These are phyloP conservation scores for Aspergillus incahuasiensis DNA, from an alignment of 495 filamentous ascomycete genomes.

Conservation along the genomic window DNA sequence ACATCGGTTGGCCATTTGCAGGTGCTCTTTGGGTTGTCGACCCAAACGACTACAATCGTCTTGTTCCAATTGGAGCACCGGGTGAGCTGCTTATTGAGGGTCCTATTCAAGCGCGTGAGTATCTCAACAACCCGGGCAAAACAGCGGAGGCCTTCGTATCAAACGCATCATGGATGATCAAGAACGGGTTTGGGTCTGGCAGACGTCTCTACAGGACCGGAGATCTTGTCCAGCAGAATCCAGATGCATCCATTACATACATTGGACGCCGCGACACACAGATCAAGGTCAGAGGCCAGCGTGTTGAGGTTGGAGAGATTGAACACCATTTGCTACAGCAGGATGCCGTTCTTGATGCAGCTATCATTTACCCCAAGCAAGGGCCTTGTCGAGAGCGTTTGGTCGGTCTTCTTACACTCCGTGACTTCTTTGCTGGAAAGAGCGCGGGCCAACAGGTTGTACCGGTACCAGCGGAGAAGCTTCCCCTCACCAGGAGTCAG, in stretches of 20 bases:
- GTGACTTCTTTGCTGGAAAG: conserved; percentile 1
- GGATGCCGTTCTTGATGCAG: conserved; percentile 6
- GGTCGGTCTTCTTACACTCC: conserved; percentile 7
- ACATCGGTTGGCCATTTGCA: conserved; percentile 16
- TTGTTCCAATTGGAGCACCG: conserved; percentile 46
- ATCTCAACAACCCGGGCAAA: conserved; percentile 40
- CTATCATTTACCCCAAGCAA: conserved; percentile 12
- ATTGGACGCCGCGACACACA: conserved; percentile 44
- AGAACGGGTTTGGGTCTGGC: conserved; percentile 21
- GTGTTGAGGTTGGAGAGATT: conserved; percentile 44
- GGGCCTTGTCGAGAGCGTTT: conserved; percentile 7
- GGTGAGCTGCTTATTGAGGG: conserved; percentile 56
- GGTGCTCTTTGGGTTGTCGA: conserved; percentile 47
- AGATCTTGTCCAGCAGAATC: conserved; percentile 35
- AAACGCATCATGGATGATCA: conserved; percentile 38
- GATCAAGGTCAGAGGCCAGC: conserved; percentile 44
- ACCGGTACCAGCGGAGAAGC: neutral
- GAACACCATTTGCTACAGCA: conserved; percentile 18
- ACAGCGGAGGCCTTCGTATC: conserved; percentile 43
- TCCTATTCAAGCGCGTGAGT: conserved; percentile 44
- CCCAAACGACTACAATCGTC: conserved; percentile 40
- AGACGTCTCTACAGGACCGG: conserved; percentile 40
- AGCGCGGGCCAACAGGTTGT: neutral
- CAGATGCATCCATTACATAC: conserved; percentile 29
- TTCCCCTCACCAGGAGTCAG: neutral